Conservation (phyloP, 2,329 filamentous ascomycete species). For the Daldinia sp. region DNA sequence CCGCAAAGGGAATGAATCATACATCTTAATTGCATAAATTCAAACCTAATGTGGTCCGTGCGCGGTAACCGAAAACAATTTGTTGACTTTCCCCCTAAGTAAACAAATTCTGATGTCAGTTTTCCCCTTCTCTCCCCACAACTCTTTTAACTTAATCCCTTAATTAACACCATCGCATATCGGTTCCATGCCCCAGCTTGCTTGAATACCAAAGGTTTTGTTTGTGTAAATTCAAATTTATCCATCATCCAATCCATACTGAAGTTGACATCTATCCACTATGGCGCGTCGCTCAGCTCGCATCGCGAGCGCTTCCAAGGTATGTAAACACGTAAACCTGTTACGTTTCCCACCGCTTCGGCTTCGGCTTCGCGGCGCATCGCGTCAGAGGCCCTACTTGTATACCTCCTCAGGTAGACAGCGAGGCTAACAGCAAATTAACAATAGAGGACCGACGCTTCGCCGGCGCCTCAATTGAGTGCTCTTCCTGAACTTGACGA, state of each 20-base stretch:
- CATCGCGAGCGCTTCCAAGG: conserved; percentile 52
- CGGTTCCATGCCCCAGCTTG: conserved; percentile 17
- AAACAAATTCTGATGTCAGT: conserved; percentile 41
- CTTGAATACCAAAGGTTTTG: neutral
- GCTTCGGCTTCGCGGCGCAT: conserved; percentile 5
- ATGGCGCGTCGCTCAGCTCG: conserved; percentile 56
- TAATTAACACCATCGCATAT: conserved; percentile 23
- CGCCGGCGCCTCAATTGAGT: conserved; percentile 45
- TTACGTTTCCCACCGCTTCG: conserved; percentile 15
- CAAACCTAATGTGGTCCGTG: neutral
- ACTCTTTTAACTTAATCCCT: conserved; percentile 29
- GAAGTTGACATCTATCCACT: conserved; percentile 30
- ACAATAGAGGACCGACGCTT: conserved; percentile 39
- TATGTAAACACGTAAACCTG: conserved; percentile 39
- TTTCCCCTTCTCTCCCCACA: conserved; percentile 27
- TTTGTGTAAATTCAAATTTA: conserved; percentile 6
- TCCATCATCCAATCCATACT: neutral
- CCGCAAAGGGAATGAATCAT: conserved; percentile 1
- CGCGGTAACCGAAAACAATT: conserved; percentile 18
- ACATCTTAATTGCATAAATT: neutral
- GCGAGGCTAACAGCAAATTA: conserved; percentile 10
- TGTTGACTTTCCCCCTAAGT: conserved; percentile 35
- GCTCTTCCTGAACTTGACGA: conserved; percentile 58
- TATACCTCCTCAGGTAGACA: too few relatives aligned
- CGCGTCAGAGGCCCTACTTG: neutral